These are phyloP conservation scores for Acacia melanoxylon DNA, from an alignment of 306 rosid genomes.

Conservation along the genomic window DNA sequence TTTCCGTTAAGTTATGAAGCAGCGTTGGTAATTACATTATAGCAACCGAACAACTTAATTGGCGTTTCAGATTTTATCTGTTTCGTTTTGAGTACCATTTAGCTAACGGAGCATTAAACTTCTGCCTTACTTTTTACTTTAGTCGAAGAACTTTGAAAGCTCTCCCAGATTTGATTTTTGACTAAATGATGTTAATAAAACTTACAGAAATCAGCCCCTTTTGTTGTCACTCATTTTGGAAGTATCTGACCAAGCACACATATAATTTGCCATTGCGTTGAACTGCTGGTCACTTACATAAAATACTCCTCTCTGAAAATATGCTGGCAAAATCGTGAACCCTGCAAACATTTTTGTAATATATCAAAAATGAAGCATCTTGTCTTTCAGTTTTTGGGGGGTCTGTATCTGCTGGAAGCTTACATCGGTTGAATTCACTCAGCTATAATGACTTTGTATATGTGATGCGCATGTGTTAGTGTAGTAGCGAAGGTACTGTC, in stretches of 20 bases:
- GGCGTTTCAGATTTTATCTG: constrained; percentile 27
- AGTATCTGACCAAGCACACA: neutral
- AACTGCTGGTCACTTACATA: neutral
- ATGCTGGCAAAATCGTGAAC: neutral
- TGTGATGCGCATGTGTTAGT: neutral
- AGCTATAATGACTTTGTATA: neutral
- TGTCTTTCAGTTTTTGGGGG: neutral
- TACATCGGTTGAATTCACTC: neutral
- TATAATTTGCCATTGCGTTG: neutral
- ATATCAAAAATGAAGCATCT: neutral
- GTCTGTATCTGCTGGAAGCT: constrained; percentile 2
- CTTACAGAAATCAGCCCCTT: neutral
- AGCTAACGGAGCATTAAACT: neutral
- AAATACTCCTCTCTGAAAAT: neutral
- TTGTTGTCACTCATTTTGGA: neutral
- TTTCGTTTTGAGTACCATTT: neutral
- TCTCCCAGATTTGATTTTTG: constrained; percentile 15
- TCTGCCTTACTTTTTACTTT: constrained; percentile 18
- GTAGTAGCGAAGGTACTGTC: neutral
- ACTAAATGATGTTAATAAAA: neutral
- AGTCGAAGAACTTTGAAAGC: constrained; percentile 15
- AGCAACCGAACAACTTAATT: constrained; percentile 4
- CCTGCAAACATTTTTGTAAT: neutral
- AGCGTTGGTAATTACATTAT: constrained; percentile 7
- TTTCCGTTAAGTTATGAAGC: constrained; percentile 25